A percentile compares a stretch with the other conserved stretches of the same genome.
These are phyloP conservation scores for Epichloe sibirici DNA, from an alignment of 2,329 filamentous ascomycete species.

Conservation along the genomic window DNA sequence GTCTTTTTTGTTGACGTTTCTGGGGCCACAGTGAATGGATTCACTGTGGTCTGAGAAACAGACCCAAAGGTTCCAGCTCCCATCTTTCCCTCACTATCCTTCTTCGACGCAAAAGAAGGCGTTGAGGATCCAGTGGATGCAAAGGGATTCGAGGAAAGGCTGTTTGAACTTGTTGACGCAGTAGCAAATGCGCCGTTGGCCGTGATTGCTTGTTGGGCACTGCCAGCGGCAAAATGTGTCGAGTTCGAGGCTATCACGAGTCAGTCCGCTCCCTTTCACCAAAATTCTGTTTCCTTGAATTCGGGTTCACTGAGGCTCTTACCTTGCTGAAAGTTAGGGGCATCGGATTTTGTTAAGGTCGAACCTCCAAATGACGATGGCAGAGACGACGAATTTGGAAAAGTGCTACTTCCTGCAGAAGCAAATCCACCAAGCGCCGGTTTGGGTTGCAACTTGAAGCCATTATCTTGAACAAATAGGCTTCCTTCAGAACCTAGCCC, in stretches of 20 bases:
- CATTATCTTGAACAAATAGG: constrained; percentile 17
- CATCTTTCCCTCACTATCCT: neutral
- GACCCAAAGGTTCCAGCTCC: neutral
- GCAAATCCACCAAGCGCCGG: neutral
- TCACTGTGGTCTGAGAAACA: constrained; percentile 1
- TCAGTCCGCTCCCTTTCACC: neutral
- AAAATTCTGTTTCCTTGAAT: neutral
- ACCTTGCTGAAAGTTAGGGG: neutral
- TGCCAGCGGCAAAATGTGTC: neutral
- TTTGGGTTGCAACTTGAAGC: neutral
- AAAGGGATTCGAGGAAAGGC: neutral
- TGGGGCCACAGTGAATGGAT: constrained; percentile 12
- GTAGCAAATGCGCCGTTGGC: constrained; percentile 5
- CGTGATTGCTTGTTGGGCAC: neutral
- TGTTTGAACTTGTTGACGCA: neutral
- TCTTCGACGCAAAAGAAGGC: neutral
- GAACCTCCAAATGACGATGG: neutral
- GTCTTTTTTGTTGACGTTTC: constrained; percentile 9
- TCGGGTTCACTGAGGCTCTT: neutral
- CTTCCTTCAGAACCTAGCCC: constrained; percentile 13
- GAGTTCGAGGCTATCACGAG: constrained; percentile 3
- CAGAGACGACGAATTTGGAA: neutral
- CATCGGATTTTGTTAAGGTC: neutral
- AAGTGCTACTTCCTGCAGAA: neutral
- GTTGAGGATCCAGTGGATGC: neutral